phyloP scores from a whole-genome alignment of 2,329 filamentous ascomycete species.

The Beauveria sp. region DNA sequence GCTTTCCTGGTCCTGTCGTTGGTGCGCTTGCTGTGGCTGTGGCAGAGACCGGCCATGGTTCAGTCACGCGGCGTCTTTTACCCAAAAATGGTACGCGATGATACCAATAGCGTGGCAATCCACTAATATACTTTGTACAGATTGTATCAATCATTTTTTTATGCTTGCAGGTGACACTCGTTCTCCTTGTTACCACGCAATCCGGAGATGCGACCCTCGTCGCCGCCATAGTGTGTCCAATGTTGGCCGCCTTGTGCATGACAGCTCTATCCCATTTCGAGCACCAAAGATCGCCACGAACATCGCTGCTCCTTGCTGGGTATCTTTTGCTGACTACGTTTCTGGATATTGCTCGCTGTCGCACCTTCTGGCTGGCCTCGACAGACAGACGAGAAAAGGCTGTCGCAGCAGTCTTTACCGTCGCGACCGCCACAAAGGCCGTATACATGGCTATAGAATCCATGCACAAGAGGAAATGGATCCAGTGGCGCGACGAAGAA shows the following conservation, averaged over 20 bases:
- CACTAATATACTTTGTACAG: background rate
- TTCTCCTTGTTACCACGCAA: background rate
- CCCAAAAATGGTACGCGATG: background rate
- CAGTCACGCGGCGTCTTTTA: background rate
- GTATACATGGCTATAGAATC: constrained; percentile 30
- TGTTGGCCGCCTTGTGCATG: constrained; percentile 21
- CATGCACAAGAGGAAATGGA: constrained; percentile 24
- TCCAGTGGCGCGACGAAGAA: constrained; percentile 17
- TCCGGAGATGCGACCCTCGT: constrained; percentile 12
- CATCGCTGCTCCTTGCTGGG: constrained; percentile 33
- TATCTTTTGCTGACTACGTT: constrained; percentile 36
- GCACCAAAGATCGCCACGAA: constrained; percentile 29
- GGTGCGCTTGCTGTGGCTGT: background rate
- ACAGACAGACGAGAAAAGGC: background rate
- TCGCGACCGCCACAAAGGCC: constrained; percentile 28
- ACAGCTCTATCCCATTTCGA: constrained; percentile 27
- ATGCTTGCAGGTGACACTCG: background rate
- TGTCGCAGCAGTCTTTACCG: constrained; percentile 24
- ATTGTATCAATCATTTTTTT: background rate
- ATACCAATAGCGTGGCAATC: background rate
- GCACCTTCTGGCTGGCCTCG: constrained; percentile 20
- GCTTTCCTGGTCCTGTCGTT: background rate
- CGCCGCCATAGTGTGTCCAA: constrained; percentile 14
- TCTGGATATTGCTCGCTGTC: constrained; percentile 36
- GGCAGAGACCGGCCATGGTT: background rate